Evolutionary conservation across 2,329 filamentous ascomycete genomes (phyloP), one percentile per base, ranked within the genome.

Genomic region (Penicillium rolfsii): DNA sequence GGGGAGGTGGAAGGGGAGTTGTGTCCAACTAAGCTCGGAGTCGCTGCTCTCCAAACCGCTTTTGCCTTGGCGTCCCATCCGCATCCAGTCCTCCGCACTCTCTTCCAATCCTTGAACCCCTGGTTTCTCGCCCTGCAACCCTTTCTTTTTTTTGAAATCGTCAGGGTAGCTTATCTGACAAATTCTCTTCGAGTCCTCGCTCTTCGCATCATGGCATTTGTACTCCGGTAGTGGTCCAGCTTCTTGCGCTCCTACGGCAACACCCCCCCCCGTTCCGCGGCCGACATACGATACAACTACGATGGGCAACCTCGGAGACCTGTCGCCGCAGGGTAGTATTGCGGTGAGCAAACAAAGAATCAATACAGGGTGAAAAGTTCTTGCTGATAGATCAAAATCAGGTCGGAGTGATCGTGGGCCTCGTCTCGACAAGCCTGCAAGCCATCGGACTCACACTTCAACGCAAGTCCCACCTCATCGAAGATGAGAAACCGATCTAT

Each of bases 401-500:
- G 92, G 85, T 98, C 73, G 95, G 95, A 73, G 93, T 99, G 74
- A 79, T 97, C 65, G 94, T 97, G 74, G 95, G 95, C 70, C 85
- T 99, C 66, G 77, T 97, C 69, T 98, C 94, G 60, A 97, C 95
- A 62, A 95, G 93, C 76, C 87, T 98, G 26, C 95, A 99, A 78
- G 97, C 93, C 76, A 83, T 99, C 71, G 95, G 95, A 67, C 85
- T 99, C 66, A 99, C 95, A 35, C 85, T 99, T 28, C 95, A 99
- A 80, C 91, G 95, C 76, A 98, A 99, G 80, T 98, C 95, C 65
- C 95, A 99, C 80, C 89, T 99, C 68, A 88, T 98, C 73, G 95
- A 99, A 82, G 95, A 99, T 80, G 92, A 96, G 81, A 97, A 97
- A 78, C 86, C 87, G 55, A 82, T 84, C 33, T 89, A 91, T 75